Conservation (phyloP, 2,329 filamentous ascomycete species). For the Trichoderma koningii region DNA sequence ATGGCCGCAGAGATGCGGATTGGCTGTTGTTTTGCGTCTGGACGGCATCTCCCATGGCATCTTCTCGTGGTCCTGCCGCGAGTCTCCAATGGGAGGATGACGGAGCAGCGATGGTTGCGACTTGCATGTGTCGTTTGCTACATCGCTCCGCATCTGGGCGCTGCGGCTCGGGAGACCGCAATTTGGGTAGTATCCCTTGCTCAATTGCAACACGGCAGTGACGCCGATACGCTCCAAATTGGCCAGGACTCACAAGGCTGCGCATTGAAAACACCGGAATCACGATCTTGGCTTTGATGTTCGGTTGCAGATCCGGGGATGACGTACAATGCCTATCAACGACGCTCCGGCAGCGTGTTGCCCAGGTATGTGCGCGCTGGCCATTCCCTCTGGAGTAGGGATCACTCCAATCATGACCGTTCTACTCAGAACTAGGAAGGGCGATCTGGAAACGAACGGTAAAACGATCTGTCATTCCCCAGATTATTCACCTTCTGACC, state of each 20-base stretch:
- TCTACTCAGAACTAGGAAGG: neutral
- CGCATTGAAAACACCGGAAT: neutral
- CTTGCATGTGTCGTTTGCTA: constrained; percentile 13
- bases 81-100: constrained; percentile 8
- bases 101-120: neutral
- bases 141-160: constrained; percentile 3
- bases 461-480: neutral
- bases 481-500: constrained; percentile 3
- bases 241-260: neutral
- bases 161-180: neutral
- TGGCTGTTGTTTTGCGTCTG: constrained; percentile 20
- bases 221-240: constrained; percentile 10
- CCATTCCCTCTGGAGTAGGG: constrained; percentile 11
- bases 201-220: constrained; percentile 16
- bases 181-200: constrained; percentile 8
- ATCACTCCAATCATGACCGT: neutral
- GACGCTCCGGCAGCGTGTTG: neutral
- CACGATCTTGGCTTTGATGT: neutral
- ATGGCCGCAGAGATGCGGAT: constrained; percentile 16
- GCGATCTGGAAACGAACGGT: neutral
- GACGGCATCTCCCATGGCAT: constrained; percentile 14
- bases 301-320: neutral
- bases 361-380: neutral
- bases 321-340: neutral
- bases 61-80: neutral